Evolutionary conservation across 768 basidiomycete species (phyloP).

Genomic region (Russula sp.): DNA sequence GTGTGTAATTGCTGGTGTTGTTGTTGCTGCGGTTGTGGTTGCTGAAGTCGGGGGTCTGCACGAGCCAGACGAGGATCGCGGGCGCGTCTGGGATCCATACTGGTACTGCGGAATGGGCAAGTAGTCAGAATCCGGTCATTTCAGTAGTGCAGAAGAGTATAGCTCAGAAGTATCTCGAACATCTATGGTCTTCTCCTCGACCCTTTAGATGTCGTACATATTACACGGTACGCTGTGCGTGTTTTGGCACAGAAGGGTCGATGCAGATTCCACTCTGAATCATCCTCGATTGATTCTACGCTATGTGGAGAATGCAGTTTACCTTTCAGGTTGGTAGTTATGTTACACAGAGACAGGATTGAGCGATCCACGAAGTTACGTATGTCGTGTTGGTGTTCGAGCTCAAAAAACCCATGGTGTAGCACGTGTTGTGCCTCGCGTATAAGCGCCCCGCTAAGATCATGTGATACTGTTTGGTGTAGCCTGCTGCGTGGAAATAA

Average conservation of each 20-base stretch:
- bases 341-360: background rate
- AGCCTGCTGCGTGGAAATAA: too few relatives aligned
- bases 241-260: slow-evolving; percentile 48
- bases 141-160: slow-evolving; percentile 27
- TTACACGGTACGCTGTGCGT: slow-evolving; percentile 25
- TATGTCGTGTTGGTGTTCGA: background rate
- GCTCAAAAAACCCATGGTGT: too few relatives aligned
- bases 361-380: background rate
- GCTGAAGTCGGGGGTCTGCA: slow-evolving; percentile 62
- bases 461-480: background rate
- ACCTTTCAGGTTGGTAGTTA: slow-evolving; percentile 21
- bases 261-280: slow-evolving; percentile 93
- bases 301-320: background rate
- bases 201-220: slow-evolving; percentile 43
- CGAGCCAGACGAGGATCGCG: slow-evolving; percentile 79
- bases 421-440: background rate
- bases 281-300: slow-evolving; percentile 48
- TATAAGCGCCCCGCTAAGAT: background rate
- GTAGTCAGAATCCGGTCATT: slow-evolving; percentile 25
- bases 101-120: slow-evolving; percentile 21
- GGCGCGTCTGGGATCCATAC: slow-evolving; percentile 76
- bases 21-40: slow-evolving; percentile 32
- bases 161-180: slow-evolving; percentile 94
- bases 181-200: slow-evolving; percentile 70
- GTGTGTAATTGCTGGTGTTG: slow-evolving; percentile 7